Evolutionary conservation across 345 rosid genomes (phyloP).

Genomic region (Melastoma malabathricum): DNA sequence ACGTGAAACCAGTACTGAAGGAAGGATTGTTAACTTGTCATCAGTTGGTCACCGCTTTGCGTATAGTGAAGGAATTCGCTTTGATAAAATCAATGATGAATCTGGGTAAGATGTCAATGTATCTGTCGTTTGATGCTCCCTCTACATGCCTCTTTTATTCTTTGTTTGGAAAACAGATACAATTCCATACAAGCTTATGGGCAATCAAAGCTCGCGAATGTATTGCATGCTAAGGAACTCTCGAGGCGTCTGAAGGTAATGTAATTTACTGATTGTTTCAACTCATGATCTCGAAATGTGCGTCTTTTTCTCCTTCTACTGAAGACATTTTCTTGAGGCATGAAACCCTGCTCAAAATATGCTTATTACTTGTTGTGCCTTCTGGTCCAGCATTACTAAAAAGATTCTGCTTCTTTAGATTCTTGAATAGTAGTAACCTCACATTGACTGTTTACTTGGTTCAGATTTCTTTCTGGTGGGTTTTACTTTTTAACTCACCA

Average conservation of each 20-base stretch:
- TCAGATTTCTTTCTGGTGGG: neutral
- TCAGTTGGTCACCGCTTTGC: constrained; percentile 27
- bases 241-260: constrained; percentile 21
- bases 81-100: constrained; percentile 34
- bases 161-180: constrained; percentile 6
- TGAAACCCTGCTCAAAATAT: too few species aligned
- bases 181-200: constrained; percentile 15
- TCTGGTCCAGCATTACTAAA: too few species aligned
- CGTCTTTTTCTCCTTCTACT: neutral
- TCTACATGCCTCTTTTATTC: neutral
- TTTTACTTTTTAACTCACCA: neutral
- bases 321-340: neutral
- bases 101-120: constrained; percentile 19
- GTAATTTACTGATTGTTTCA: constrained; percentile 8
- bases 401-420: too few species aligned
- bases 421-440: too few species aligned
- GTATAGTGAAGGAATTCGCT: constrained; percentile 32
- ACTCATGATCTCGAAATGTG: neutral
- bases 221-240: constrained; percentile 26
- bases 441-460: too few species aligned
- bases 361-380: too few species aligned
- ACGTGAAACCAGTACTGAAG: constrained; percentile 31
- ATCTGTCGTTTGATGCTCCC: neutral
- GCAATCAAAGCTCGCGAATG: constrained; percentile 27
- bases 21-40: constrained; percentile 49